Evolutionary conservation across 345 rosid genomes (phyloP), one percentile per base, ranked within the genome.

Genomic region (Clausena lansium): DNA sequence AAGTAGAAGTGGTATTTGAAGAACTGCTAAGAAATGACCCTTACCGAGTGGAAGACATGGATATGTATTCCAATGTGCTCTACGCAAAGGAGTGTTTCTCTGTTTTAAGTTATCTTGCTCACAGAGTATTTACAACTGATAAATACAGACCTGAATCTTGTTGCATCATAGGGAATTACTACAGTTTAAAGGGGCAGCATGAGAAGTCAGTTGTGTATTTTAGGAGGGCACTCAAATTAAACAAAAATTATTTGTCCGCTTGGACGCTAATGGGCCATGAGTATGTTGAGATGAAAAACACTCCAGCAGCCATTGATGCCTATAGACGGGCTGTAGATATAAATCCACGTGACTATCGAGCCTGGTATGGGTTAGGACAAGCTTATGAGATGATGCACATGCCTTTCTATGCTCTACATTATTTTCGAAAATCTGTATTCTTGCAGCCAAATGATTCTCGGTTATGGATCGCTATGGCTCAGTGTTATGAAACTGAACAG

Each of bases 191-290:
- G 78, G 98, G 99, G 73, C 93, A 87, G 81, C 99, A 96, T 79
- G 97, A 96, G 78, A 96, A 94, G 81, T 89, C 99, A 33, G 95
- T 94, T 19, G 80, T 90, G 89, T 96, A 96, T 82, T 96, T 94
- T 79, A 86, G 91, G 84, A 92, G 99, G 90, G 99, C 98, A 22
- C 97, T 96, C 67, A 92, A 92, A 81, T 79, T 96, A 84, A 92
- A 94, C 82, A 96, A 85, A 86, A 94, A 91, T 59, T 96, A 88
- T 81, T 85, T 94, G 70, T 90, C 98, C 67, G 98, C 98, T 65
- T 96, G 99, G 99, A 96, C 98, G 17, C 92, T 96, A 62, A 92
- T 96, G 97, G 99, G 99, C 33, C 99, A 96, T 64, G 99, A 94
- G 73, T 96, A 90, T 77, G 95, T 92, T 5, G 98, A 96, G 83